Conservation (phyloP, 495 filamentous ascomycete species). For the Penicillium angulare region DNA sequence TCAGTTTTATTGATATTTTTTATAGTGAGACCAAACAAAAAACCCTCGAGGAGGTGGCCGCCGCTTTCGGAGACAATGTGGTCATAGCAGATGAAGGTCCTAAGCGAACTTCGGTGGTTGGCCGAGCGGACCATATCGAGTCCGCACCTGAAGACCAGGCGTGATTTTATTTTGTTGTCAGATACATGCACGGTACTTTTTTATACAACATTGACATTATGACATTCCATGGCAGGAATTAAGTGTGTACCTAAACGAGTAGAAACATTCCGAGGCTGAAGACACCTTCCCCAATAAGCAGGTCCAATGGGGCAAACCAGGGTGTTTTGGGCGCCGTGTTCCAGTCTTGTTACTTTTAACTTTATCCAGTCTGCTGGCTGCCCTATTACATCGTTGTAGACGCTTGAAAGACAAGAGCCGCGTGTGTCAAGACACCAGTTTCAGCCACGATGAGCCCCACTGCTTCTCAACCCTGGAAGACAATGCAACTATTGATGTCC, state of each 20-base stretch:
- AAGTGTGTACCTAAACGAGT: background rate
- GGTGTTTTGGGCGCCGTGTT: too few relatives aligned
- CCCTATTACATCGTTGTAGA: background rate
- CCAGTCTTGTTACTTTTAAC: too few relatives aligned
- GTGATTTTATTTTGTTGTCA: background rate
- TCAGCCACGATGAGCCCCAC: background rate
- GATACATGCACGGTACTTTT: background rate
- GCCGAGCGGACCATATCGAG: constrained; percentile 29
- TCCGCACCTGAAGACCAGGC: background rate
- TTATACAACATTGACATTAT: background rate
- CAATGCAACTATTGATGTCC: background rate
- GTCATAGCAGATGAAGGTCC: constrained; percentile 37
- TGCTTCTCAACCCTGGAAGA: too few relatives aligned
- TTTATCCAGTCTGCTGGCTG: background rate
- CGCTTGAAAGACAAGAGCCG: background rate
- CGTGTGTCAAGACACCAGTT: background rate
- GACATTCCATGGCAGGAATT: background rate
- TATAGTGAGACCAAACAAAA: constrained; percentile 52
- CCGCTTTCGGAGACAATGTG: constrained; percentile 56
- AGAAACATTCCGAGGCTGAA: background rate
- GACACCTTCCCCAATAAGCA: background rate
- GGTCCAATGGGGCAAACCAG: background rate
- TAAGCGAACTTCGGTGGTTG: constrained; percentile 13
- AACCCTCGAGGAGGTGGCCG: constrained; percentile 58
- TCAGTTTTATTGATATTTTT: too few relatives aligned